Conservation (phyloP, 1,284 basidiomycete genomes). For the Leccinum olivaceoglutinosum region DNA sequence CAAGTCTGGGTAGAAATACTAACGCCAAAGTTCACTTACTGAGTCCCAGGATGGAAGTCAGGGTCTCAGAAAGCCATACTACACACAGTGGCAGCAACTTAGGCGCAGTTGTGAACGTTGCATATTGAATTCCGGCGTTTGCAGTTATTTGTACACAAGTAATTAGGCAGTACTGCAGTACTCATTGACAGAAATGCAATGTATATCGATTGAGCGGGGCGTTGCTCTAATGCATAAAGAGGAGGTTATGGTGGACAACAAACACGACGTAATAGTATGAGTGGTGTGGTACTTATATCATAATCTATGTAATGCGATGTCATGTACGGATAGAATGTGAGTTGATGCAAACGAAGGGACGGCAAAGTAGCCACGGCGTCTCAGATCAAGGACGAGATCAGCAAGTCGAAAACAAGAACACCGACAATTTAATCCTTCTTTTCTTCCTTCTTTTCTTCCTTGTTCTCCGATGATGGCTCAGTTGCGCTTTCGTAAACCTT, state of each 20-base stretch:
- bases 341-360: conserved; percentile 25
- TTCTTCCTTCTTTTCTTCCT: conserved; percentile 51
- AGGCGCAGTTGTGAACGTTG: too few species aligned
- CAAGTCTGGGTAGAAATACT: too few species aligned
- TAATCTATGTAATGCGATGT: conserved; percentile 25
- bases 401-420: background rate
- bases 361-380: conserved; percentile 12
- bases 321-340: conserved; percentile 9
- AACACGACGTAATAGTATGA: conserved; percentile 22
- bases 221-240: conserved; percentile 16
- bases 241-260: conserved; percentile 16
- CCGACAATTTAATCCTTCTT: conserved; percentile 60
- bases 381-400: conserved; percentile 8
- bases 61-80: background rate
- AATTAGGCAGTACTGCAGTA: too few species aligned
- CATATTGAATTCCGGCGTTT: background rate
- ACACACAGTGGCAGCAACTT: too few species aligned
- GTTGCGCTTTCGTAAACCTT: conserved; percentile 94
- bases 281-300: conserved; percentile 29
- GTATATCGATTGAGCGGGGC: conserved; percentile 23
- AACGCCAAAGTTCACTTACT: too few species aligned
- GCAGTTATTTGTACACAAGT: background rate
- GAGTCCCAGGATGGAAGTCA: too few species aligned
- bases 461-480: conserved; percentile 43
- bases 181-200: too few species aligned